These are phyloP conservation scores for Tetrahymena borealis DNA, from an alignment of 73 alveolate genomes.

Conservation along the genomic window DNA sequence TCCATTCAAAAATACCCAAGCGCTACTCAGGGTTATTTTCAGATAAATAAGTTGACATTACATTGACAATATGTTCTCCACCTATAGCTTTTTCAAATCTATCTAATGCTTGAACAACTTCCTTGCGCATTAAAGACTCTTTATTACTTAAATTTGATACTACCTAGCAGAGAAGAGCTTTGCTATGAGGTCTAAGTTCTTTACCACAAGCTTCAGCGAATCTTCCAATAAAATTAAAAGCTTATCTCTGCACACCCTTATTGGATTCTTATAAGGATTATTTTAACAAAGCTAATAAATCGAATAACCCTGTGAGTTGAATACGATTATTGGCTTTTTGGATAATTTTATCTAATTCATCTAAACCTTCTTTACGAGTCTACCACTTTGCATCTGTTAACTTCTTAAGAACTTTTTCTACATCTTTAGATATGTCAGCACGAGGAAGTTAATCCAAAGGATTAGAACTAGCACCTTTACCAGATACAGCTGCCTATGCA, in stretches of 20 bases:
- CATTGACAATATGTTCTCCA: background rate
- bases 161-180: conserved; percentile 6
- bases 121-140: conserved; percentile 25
- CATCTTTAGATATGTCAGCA: conserved; percentile 14
- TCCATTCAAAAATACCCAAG: conserved; percentile 12
- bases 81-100: conserved; percentile 20
- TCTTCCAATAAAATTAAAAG: conserved; percentile 16
- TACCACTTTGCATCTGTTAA: conserved; percentile 35
- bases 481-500: background rate
- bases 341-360: conserved; percentile 32
- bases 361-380: conserved; percentile 37
- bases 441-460: conserved; percentile 32
- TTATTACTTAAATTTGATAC: conserved; percentile 16
- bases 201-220: conserved; percentile 45
- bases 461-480: background rate
- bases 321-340: conserved; percentile 10
- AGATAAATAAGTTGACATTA: conserved; percentile 14
- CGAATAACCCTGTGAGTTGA: conserved; percentile 12
- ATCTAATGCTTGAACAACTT: conserved; percentile 28
- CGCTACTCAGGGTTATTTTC: conserved; percentile 8
- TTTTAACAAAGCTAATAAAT: conserved; percentile 7
- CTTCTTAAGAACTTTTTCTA: conserved; percentile 11
- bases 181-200: conserved; percentile 18
- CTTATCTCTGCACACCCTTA: conserved; percentile 21
- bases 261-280: conserved; percentile 13